Evolutionary conservation across 2,329 filamentous ascomycete genomes (phyloP).

Genomic region (Aspergillus amoenus): DNA sequence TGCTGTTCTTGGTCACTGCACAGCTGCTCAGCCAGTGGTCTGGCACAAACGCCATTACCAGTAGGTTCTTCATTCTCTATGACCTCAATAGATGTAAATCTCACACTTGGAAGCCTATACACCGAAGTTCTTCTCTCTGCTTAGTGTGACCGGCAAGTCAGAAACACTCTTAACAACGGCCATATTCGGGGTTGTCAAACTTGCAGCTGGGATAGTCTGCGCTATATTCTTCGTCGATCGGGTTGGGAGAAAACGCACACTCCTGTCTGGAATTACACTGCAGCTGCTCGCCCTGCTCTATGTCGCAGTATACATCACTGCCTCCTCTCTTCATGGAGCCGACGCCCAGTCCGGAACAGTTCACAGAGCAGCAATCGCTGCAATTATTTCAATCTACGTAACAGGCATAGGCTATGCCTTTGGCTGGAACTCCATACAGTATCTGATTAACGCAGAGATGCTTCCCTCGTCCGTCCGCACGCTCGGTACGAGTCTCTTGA

Average conservation of each 20-base stretch:
- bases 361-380: conserved; percentile 26
- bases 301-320: conserved; percentile 45
- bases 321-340: background rate
- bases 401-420: conserved; percentile 48
- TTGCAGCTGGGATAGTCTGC: conserved; percentile 64
- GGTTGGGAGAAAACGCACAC: conserved; percentile 62
- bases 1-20: conserved; percentile 64
- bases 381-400: conserved; percentile 47
- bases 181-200: conserved; percentile 21
- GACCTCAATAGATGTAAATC: background rate
- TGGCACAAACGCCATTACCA: conserved; percentile 69
- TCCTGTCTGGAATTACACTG: conserved; percentile 14
- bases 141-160: background rate
- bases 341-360: conserved; percentile 23
- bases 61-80: conserved; percentile 29
- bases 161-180: background rate
- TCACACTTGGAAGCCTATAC: background rate
- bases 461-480: conserved; percentile 46
- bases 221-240: conserved; percentile 75
- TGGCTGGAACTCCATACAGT: conserved; percentile 50
- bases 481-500: conserved; percentile 42
- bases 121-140: background rate
- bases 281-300: conserved; percentile 56
- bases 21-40: conserved; percentile 73
- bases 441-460: conserved; percentile 48